Conservation (phyloP, 2,329 filamentous ascomycete genomes). For the Teratosphaeria nubilosa region DNA sequence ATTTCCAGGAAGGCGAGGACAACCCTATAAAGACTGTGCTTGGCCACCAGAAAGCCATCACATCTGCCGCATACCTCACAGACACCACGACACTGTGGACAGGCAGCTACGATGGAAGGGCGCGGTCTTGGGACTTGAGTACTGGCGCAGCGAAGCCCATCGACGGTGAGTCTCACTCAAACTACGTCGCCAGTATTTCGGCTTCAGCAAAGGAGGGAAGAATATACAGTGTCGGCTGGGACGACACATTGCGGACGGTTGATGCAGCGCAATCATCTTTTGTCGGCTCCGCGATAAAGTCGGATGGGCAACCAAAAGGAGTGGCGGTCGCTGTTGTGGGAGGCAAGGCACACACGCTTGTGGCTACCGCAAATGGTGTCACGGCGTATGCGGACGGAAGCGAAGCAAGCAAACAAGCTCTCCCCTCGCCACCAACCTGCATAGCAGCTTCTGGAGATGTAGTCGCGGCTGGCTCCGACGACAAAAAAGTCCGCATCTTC, state of each 20-base stretch:
- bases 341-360: conserved; percentile 41
- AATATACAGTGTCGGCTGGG: conserved; percentile 86
- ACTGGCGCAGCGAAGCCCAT: conserved; percentile 59
- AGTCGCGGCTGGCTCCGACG: conserved; percentile 67
- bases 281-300: conserved; percentile 54
- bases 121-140: conserved; percentile 72
- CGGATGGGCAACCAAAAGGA: conserved; percentile 73
- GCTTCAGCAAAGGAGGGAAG: conserved; percentile 39
- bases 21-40: conserved; percentile 64
- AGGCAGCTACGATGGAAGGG: conserved; percentile 82
- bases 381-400: conserved; percentile 49
- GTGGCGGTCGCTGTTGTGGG: conserved; percentile 49
- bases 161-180: conserved; percentile 73
- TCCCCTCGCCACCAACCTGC: conserved; percentile 51
- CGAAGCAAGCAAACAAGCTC: conserved; percentile 37
- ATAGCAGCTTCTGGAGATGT: conserved; percentile 58
- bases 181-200: conserved; percentile 72
- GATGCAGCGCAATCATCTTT: conserved; percentile 69
- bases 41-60: conserved; percentile 87
- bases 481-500: conserved; percentile 69
- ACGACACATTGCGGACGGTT: conserved; percentile 75
- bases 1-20: conserved; percentile 62
- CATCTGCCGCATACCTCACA: conserved; percentile 54
- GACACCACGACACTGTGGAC: conserved; percentile 63
- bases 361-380: conserved; percentile 46